Percentiles rank a stretch among this genome's conserved stretches.
Evolutionary conservation across 2,329 filamentous ascomycete species (phyloP).

Genomic region (Hortaea werneckii): DNA sequence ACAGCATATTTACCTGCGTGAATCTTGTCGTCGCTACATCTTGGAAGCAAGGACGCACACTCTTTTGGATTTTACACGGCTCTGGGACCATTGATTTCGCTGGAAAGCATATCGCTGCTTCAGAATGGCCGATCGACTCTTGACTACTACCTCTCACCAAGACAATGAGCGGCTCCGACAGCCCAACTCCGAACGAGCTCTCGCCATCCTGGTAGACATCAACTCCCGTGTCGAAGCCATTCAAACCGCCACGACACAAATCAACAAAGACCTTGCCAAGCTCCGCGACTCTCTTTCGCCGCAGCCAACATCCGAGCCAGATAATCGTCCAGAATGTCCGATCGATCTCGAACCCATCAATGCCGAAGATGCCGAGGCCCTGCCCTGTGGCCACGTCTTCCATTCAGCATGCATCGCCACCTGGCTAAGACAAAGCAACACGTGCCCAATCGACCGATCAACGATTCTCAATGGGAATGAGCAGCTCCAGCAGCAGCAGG

Average conservation of each 20-base stretch:
- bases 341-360: constrained; percentile 2
- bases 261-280: no score
- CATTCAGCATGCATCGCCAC: constrained; percentile 1
- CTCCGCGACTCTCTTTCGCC: no score
- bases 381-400: constrained; percentile 5
- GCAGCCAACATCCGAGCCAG: neutral
- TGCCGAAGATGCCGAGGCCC: neutral
- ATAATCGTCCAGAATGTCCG: neutral
- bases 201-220: neutral
- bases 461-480: neutral
- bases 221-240: neutral
- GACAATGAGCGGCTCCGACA: neutral
- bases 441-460: constrained; percentile 1
- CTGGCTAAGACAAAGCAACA: constrained; percentile 1
- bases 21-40: no score
- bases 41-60: no score
- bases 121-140: neutral
- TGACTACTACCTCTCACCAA: no score
- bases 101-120: no score
- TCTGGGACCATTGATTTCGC: no score
- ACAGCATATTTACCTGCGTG: no score
- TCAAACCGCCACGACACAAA: neutral
- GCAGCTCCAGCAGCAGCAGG: no score
- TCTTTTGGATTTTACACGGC: no score
- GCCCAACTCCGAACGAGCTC: neutral